phyloP scores from a whole-genome alignment of 345 rosid genomes.

The Ceriops zippeliana region DNA sequence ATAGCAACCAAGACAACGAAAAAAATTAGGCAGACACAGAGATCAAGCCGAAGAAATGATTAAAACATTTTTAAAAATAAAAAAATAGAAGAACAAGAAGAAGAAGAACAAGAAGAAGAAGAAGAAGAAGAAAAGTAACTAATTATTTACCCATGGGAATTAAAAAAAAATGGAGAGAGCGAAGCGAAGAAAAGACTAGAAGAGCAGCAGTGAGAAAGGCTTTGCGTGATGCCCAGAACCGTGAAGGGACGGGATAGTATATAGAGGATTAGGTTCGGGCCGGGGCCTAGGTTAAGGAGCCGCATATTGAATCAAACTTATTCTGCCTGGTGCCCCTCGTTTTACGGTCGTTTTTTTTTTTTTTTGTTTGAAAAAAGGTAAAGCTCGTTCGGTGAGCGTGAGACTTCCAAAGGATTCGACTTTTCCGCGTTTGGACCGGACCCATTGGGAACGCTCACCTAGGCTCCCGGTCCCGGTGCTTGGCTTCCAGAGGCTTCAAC shows the following conservation, averaged over 20 bases:
- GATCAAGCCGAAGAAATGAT: not conserved
- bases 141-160: not conserved
- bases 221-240: not conserved
- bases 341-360: not conserved
- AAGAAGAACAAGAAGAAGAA: too few relatives aligned
- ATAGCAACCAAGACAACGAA: not conserved
- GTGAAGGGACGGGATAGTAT: not conserved
- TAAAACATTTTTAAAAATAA: not conserved
- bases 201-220: not conserved
- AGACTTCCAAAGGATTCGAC: too few relatives aligned
- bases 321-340: conserved; percentile 13
- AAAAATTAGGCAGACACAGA: not conserved
- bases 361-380: too few relatives aligned
- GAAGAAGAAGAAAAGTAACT: not conserved
- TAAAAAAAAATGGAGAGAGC: too few relatives aligned
- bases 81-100: not conserved
- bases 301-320: not conserved
- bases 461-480: too few relatives aligned
- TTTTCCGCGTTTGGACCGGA: too few relatives aligned
- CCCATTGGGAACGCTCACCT: too few relatives aligned
- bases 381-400: too few relatives aligned
- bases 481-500: too few relatives aligned
- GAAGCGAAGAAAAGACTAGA: too few relatives aligned
- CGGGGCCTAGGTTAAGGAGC: not conserved
- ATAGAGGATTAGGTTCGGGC: not conserved